Evolutionary conservation across 352 stramenopile species (phyloP).

Genomic region (Blastocystis sp.): DNA sequence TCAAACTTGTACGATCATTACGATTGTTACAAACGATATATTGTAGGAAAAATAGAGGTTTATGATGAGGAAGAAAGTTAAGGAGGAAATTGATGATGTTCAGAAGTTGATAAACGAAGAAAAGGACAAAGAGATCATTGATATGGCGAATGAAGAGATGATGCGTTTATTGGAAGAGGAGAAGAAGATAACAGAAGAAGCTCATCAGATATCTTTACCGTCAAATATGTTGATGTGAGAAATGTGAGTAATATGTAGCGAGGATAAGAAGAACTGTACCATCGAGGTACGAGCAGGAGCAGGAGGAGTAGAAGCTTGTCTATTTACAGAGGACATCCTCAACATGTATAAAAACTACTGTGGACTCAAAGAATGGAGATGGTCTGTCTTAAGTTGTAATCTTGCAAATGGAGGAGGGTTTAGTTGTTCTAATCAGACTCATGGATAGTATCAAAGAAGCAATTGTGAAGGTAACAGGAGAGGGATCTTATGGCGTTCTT

Average conservation of each 20-base stretch:
- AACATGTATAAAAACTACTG: slow-evolving; percentile 88
- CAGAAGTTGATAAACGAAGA: slow-evolving; percentile 75
- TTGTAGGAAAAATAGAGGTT: background rate
- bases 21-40: slow-evolving; percentile 54
- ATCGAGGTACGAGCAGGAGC: slow-evolving; percentile 91
- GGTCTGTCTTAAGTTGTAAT: slow-evolving; percentile 82
- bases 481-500: slow-evolving; percentile 89
- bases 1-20: slow-evolving; percentile 15
- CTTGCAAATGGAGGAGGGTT: slow-evolving; percentile 80
- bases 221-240: slow-evolving; percentile 16
- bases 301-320: slow-evolving; percentile 89
- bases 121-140: slow-evolving; percentile 77
- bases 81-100: slow-evolving; percentile 80
- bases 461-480: slow-evolving; percentile 74
- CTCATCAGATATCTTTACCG: slow-evolving; percentile 67
- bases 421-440: background rate
- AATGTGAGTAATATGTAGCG: slow-evolving; percentile 37
- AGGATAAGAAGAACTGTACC: slow-evolving; percentile 93
- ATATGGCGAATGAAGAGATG: slow-evolving; percentile 84
- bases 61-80: slow-evolving; percentile 72
- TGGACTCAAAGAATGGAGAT: slow-evolving; percentile 81
- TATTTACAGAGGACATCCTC: slow-evolving; percentile 89
- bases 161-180: slow-evolving; percentile 81
- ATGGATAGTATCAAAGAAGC: slow-evolving; percentile 69
- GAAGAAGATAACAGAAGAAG: slow-evolving; percentile 73